Base-by-base conservation (phyloP, 1,284 basidiomycete genomes). In the Agroathelia rolfsii region DNA sequence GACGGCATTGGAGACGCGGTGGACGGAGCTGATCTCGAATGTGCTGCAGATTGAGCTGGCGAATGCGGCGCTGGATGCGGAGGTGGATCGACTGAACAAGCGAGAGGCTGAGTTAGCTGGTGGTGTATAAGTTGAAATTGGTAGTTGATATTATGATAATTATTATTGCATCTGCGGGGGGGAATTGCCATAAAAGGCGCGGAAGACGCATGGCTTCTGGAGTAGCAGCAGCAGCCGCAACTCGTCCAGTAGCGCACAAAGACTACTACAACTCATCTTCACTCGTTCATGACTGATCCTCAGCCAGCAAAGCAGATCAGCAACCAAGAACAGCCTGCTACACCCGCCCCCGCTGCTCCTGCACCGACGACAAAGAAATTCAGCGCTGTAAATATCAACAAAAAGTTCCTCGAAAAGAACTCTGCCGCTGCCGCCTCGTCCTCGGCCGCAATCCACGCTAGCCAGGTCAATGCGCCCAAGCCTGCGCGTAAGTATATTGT, bases 21-120 rank as follows among this genome's bases (percentile, higher is more conserved):
- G 90, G 90, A 89, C 82, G 7, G 85, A 89, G 52, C 64, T 92
- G 24, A 80, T 94, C 38, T 88, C 85, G 24, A 82, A 72, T 46
- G 79, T 88, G 19, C 57, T 94, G 42, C 87, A 93, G 55, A 81
- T 93, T 43, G 87, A 92, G 62, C 78, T 94, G 64, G 90, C 87
- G n/a, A 92, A 89, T 50, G 66, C 83, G 21, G 83, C 85, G 12
- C 57, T 89, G 41, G 83, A 86, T 47, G 72, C 63, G 6, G 83
- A 92, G 48, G 62, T 88, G 30, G 69, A 69, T 30, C 57, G 63
- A 26, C 53, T 83, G 36, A 65, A 66, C 42, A 61, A 57, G 41
- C 63, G 54, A 41, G 77, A 79, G 50, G 67, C 61, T 3, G 76
- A 80, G 44, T 56, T 83, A 32, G 61, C 66, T 33, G 65, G 59